These are phyloP conservation scores for Trichoderma koningiopsis DNA, from an alignment of 2,329 filamentous ascomycete species.

Conservation along the genomic window DNA sequence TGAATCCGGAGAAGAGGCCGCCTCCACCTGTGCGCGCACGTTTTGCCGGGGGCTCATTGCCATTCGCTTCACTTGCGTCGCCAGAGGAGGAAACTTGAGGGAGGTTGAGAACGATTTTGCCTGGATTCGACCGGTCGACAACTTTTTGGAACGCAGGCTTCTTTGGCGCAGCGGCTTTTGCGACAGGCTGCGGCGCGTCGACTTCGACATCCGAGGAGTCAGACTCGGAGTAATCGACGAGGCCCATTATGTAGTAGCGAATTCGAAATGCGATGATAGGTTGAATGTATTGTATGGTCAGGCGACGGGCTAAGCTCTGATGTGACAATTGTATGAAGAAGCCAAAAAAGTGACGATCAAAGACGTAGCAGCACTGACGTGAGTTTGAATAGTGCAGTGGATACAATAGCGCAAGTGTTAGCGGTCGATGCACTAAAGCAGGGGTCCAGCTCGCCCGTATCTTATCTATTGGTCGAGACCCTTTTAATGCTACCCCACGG, in stretches of 20 bases:
- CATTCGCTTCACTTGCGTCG: slow-evolving; percentile 21
- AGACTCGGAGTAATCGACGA: slow-evolving; percentile 85
- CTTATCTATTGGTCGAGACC: neutral
- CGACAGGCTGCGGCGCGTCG: slow-evolving; percentile 36
- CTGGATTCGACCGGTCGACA: slow-evolving; percentile 76
- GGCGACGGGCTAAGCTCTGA: neutral
- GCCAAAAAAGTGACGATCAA: neutral
- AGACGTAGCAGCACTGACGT: neutral
- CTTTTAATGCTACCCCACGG: slow-evolving; percentile 17
- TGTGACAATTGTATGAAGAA: slow-evolving; percentile 3
- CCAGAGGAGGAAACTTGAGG: slow-evolving; percentile 56
- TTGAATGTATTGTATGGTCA: neutral
- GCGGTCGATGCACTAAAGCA: slow-evolving; percentile 6
- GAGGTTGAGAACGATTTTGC: slow-evolving; percentile 82
- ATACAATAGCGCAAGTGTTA: slow-evolving; percentile 3
- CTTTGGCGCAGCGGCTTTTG: slow-evolving; percentile 47
- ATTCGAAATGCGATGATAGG: neutral
- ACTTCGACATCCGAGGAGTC: slow-evolving; percentile 72
- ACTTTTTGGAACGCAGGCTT: slow-evolving; percentile 71
- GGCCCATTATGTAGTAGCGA: slow-evolving; percentile 58
- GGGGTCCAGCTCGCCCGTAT: slow-evolving; percentile 6
- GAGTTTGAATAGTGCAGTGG: neutral
- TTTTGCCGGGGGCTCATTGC: slow-evolving; percentile 64
- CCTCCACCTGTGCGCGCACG: slow-evolving; percentile 59
- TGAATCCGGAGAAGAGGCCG: slow-evolving; percentile 77